Evolutionary conservation across 2,329 filamentous ascomycete genomes (phyloP).

Genomic region (Xylaria sp.): DNA sequence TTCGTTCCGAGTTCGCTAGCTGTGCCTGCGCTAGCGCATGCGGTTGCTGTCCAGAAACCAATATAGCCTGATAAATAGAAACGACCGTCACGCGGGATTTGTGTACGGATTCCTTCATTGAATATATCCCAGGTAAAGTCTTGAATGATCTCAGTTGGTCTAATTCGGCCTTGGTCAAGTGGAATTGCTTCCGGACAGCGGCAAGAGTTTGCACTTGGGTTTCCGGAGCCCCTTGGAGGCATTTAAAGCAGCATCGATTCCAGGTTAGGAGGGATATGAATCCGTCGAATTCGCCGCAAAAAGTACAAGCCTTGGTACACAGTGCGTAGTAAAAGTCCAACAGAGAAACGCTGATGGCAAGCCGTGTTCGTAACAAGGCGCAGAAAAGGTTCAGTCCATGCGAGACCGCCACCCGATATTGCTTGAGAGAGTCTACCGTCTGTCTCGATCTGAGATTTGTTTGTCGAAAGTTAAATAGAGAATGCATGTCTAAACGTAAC

Average conservation of each 20-base stretch:
- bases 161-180: conserved; percentile 14
- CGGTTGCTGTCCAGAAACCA: conserved; percentile 32
- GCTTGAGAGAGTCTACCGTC: conserved; percentile 40
- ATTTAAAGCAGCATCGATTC: conserved; percentile 26
- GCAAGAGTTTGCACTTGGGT: conserved; percentile 17
- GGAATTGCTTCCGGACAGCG: conserved; percentile 4
- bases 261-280: conserved; percentile 22
- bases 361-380: conserved; percentile 46
- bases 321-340: conserved; percentile 43
- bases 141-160: conserved; percentile 44
- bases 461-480: conserved; percentile 51
- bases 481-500: conserved; percentile 48
- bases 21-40: not conserved
- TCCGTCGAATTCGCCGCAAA: conserved; percentile 20
- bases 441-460: conserved; percentile 43
- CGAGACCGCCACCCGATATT: conserved; percentile 43
- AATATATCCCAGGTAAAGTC: conserved; percentile 47
- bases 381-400: conserved; percentile 48
- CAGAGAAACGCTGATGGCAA: conserved; percentile 43
- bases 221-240: conserved; percentile 8
- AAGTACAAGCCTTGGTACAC: conserved; percentile 40
- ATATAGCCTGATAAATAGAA: conserved; percentile 40
- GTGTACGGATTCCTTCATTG: conserved; percentile 38
- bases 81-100: conserved; percentile 38
- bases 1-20: not conserved